These are phyloP conservation scores for Bryum argenteum DNA, from an alignment of 225 moss, liverwort and hornwort genomes.

Conservation along the genomic window DNA sequence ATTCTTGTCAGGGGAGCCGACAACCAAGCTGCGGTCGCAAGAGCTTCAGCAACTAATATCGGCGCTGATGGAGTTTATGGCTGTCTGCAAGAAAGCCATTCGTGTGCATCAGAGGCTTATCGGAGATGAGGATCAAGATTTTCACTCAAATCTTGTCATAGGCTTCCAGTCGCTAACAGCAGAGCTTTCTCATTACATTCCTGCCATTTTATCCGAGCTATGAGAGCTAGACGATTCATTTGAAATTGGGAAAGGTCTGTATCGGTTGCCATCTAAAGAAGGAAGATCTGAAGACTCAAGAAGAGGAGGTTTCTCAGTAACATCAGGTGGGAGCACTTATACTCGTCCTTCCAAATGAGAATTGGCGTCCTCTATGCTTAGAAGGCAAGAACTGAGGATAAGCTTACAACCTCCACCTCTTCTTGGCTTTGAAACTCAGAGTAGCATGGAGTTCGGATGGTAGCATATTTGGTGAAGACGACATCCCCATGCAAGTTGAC, in stretches of 20 bases:
- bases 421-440: conserved; percentile 24
- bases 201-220: conserved; percentile 89
- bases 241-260: conserved; percentile 20
- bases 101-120: conserved; percentile 86
- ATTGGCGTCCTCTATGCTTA: conserved; percentile 3
- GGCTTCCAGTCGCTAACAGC: conserved; percentile 96
- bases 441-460: background rate
- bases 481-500: conserved; percentile 26
- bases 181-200: conserved; percentile 95
- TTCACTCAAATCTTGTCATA: conserved; percentile 94
- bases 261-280: conserved; percentile 15
- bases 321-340: conserved; percentile 16
- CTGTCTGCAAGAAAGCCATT: conserved; percentile 96
- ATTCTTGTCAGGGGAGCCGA: conserved; percentile 91
- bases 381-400: background rate
- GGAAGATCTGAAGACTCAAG: conserved; percentile 6
- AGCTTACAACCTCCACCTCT: conserved; percentile 16
- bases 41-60: conserved; percentile 98
- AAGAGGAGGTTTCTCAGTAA: conserved; percentile 13
- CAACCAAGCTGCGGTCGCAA: conserved; percentile 79
- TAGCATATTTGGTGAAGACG: conserved; percentile 16
- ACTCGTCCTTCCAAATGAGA: conserved; percentile 2
- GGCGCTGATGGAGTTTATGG: conserved; percentile 96
- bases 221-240: conserved; percentile 41
- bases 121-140: conserved; percentile 97